Conservation (phyloP, 78 protist species). For the slime mould (Dictyostelium discoideum) region DNA sequence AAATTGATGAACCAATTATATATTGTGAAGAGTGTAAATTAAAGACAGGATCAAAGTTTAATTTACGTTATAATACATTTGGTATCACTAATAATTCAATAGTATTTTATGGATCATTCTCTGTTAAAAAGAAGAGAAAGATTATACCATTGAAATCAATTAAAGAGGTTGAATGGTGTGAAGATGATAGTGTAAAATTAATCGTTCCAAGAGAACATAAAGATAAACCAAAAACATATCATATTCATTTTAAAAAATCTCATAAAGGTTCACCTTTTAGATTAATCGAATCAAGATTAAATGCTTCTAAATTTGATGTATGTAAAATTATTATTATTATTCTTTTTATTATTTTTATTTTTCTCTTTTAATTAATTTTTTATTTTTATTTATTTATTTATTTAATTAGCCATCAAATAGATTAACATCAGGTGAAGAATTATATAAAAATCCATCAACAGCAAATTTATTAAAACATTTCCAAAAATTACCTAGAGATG, state of each 20-base stretch:
- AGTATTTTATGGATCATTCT: background rate
- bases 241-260: background rate
- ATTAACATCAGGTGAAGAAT: background rate
- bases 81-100: background rate
- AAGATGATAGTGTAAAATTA: constrained; percentile 8
- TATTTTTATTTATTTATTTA: background rate
- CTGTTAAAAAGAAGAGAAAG: constrained; percentile 7
- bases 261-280: constrained; percentile 9
- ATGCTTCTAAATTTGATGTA: background rate
- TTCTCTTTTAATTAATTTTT: background rate
- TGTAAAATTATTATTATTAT: background rate
- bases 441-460: constrained; percentile 7
- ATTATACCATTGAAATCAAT: constrained; percentile 3
- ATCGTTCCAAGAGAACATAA: background rate
- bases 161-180: background rate
- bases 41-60: background rate
- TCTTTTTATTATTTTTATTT: background rate
- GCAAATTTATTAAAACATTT: background rate
- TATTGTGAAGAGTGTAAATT: background rate
- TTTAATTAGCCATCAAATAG: background rate
- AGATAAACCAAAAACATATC: constrained; percentile 8
- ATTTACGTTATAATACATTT: background rate
- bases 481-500: constrained; percentile 8
- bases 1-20: background rate
- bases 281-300: background rate